phyloP scores from a whole-genome alignment of 169 alveolate species.

The Eimeria necatrix region DNA sequence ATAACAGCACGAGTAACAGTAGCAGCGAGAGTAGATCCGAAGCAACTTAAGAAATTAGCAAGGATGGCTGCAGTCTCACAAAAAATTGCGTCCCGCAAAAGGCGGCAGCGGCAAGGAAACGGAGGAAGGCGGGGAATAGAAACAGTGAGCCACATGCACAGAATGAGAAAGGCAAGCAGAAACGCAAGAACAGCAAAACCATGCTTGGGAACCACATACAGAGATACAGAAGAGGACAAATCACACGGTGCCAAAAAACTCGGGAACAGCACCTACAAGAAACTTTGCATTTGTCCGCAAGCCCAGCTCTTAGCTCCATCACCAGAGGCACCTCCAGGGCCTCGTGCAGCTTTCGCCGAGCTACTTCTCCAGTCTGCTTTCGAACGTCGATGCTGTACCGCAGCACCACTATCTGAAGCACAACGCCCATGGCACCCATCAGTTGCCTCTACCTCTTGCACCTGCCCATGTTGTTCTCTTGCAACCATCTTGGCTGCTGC shows the following conservation, averaged over 20 bases:
- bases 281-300: conserved; percentile 70
- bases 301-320: conserved; percentile 36
- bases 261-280: not conserved
- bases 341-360: conserved; percentile 67
- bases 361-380: conserved; percentile 77
- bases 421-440: not conserved
- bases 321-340: conserved; percentile 70
- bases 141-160: not conserved
- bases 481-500: not conserved
- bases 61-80: not conserved
- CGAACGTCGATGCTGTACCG: conserved; percentile 76
- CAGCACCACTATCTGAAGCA: conserved; percentile 55
- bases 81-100: not conserved
- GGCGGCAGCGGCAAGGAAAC: not conserved
- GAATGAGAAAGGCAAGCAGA: not conserved
- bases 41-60: not conserved
- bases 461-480: not conserved
- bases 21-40: not conserved
- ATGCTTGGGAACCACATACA: not conserved
- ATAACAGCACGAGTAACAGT: not conserved
- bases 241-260: not conserved
- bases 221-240: not conserved
- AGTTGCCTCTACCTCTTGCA: not conserved
- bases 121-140: not conserved
- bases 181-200: not conserved